Conservation (phyloP, 352 stramenopile genomes). For the Phytophthora nicotianae region DNA sequence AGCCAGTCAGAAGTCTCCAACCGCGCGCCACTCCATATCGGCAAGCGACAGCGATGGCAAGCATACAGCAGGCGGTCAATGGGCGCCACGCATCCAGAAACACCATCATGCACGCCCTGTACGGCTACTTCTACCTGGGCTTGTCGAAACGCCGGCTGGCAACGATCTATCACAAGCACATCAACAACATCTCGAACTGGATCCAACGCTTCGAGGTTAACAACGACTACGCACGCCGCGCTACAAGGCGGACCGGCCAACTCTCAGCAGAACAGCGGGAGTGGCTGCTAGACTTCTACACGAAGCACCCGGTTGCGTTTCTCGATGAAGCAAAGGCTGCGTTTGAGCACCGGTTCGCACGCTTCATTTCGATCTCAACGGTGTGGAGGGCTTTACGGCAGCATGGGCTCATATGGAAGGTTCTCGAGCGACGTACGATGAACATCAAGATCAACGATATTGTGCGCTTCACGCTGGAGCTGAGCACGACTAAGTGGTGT, state of each 20-base stretch:
- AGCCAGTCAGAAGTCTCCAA: no score
- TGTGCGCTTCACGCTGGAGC: conserved; percentile 1
- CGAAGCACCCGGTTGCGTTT: conserved; percentile 15
- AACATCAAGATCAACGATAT: conserved; percentile 3
- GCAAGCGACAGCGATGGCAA: no score
- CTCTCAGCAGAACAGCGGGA: conserved; percentile 12
- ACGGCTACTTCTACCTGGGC: no score
- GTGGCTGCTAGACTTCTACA: conserved; percentile 22
- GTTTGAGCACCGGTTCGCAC: conserved; percentile 15
- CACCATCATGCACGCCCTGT: no score
- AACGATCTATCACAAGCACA: conserved; percentile 9
- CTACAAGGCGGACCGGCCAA: conserved; percentile 3
- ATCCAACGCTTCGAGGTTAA: conserved; percentile 9
- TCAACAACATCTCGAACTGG: conserved; percentile 22
- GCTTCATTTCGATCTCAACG: conserved; percentile 5
- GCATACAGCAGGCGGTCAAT: no score
- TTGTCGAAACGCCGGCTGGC: conserved; percentile 6
- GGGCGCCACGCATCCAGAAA: no score
- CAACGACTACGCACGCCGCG: conserved; percentile 6
- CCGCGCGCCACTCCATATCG: no score
- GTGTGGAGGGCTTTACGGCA: not conserved
- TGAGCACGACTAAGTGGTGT: not conserved
- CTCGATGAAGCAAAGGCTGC: conserved; percentile 21
- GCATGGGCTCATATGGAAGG: not conserved
- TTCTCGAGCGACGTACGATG: conserved; percentile 3